Base-by-base conservation (phyloP, 495 filamentous ascomycete genomes). In the Opeltia flavorubescens region DNA sequence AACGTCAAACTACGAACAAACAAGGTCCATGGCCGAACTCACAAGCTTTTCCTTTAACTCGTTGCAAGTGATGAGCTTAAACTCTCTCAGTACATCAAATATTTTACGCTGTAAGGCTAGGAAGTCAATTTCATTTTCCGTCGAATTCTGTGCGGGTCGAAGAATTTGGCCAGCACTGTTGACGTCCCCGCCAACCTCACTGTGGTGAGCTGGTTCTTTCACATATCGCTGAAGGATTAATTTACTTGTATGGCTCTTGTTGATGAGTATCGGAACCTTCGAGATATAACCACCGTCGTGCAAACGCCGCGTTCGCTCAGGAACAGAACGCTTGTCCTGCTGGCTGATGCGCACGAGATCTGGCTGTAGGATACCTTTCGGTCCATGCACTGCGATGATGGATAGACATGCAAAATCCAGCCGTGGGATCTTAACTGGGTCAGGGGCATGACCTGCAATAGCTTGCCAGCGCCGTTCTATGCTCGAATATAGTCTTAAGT, bases 241-340 rank as follows among this genome's bases (percentile, higher is more conserved):
- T 50, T 68, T 71, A 60, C 83, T 89, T 0, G 87, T 91, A 43
- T 78, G 76, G 33, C 72, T 65, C 20, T 74, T 69, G 42, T 69
- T 75, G 17, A 77, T 69, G 26, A 85, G 69, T 4, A 89, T 70
- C 0, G 74, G 70, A 29, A 76, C 73, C 62, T 95, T 95, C 30
- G 80, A 78, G 39, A 95, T 86, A 59, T 94, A 93, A 7, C 89
- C 89, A 55, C 82, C 84, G 46, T 70, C 67, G 18, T 75, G 74
- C 17, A 95, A 71, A 1, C 70, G 64, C 51, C 87, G 81, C 1
- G 89, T 95, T 33, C 89, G 72, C 42, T 77, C 77, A 11, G 89
- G 86, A 5, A 94, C 75, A 2, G 89, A 95, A 35, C 86, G 74
- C 58, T 93, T 93, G 60, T 95, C 86, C 62, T 95, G 89, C 17